These are phyloP conservation scores for Hibiscus mutabilis DNA, from an alignment of 345 rosid genomes.

Conservation along the genomic window DNA sequence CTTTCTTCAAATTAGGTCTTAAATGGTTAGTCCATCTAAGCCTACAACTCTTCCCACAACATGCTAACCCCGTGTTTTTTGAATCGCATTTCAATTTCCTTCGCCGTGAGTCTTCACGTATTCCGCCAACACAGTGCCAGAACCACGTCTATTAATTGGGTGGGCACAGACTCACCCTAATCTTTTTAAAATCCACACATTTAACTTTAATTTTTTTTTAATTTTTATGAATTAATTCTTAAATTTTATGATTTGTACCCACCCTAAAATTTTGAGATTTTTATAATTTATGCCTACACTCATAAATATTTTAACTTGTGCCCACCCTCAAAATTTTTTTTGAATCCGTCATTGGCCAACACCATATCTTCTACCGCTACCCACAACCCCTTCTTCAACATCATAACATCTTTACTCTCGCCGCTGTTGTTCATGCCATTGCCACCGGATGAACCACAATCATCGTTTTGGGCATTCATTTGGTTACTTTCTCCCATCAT, in stretches of 20 bases:
- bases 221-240: too few species aligned
- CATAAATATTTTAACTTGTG: too few species aligned
- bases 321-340: too few species aligned
- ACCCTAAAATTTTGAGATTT: too few species aligned
- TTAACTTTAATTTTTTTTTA: too few species aligned
- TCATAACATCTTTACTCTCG: not conserved
- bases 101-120: not conserved
- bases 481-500: not conserved
- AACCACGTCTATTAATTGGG: too few species aligned
- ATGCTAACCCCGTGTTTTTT: not conserved
- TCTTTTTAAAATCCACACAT: too few species aligned
- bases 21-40: not conserved
- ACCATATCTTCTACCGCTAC: not conserved
- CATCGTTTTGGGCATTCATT: not conserved
- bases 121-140: not conserved
- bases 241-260: too few species aligned
- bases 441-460: not conserved
- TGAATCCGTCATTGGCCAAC: too few species aligned
- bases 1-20: not conserved
- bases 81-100: not conserved
- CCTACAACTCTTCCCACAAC: not conserved
- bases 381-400: not conserved
- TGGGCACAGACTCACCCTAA: too few species aligned
- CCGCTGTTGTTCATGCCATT: not conserved
- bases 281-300: too few species aligned